Evolutionary conservation across 176 grass and related monocot species (phyloP).

Genomic region (Leersia perrieri): DNA sequence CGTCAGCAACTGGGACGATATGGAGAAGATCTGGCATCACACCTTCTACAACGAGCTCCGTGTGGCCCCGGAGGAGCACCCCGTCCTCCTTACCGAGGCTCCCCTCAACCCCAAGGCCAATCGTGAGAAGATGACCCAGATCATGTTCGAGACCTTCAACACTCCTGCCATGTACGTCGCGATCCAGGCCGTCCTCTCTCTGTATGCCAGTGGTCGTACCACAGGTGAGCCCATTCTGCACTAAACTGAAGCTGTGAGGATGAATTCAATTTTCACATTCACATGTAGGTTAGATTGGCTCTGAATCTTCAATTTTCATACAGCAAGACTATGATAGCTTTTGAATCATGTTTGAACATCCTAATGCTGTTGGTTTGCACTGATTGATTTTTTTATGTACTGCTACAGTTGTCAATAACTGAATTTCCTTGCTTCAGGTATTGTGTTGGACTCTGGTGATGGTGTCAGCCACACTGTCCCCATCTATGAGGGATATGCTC

Average conservation of each 20-base stretch:
- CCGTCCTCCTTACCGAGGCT: constrained; percentile 65
- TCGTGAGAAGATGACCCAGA: constrained; percentile 79
- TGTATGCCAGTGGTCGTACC: constrained; percentile 77
- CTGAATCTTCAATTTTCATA: neutral
- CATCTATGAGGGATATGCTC: constrained; percentile 95
- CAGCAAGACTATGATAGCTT: neutral
- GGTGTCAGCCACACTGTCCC: constrained; percentile 96
- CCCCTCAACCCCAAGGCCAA: constrained; percentile 84
- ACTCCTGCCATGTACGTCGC: constrained; percentile 77
- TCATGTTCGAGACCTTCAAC: constrained; percentile 87
- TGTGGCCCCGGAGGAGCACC: constrained; percentile 71
- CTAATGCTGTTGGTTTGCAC: neutral
- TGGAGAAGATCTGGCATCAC: constrained; percentile 91
- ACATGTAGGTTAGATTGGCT: neutral
- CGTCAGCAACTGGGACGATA: constrained; percentile 80
- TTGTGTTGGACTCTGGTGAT: constrained; percentile 89
- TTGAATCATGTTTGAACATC: neutral
- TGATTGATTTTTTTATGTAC: neutral
- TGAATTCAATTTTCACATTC: neutral
- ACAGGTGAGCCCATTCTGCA: constrained; percentile 44
- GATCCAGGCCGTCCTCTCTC: constrained; percentile 75
- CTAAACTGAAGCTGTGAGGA: neutral
- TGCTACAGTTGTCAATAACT: neutral
- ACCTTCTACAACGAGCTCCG: constrained; percentile 86
- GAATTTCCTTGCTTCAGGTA: constrained; percentile 47